Evolutionary conservation across 2,329 filamentous ascomycete species (phyloP), one percentile per base, ranked within the genome.

Genomic region (Lanzia echinophila): DNA sequence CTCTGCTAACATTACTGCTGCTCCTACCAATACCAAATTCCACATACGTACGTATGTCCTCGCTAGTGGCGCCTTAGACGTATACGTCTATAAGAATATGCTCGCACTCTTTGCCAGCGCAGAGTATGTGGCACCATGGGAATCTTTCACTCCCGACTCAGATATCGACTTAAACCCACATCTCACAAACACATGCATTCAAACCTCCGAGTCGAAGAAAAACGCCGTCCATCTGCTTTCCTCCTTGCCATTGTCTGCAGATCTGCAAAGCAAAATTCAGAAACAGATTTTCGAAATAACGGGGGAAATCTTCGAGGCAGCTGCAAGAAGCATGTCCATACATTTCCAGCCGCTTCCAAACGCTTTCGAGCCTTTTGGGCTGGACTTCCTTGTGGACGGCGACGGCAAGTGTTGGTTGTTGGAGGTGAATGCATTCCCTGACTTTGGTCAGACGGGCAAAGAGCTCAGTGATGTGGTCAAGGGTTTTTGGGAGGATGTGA

Each of bases 381-480:
- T 97, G 41, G 94, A 99, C 68, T 99, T 94, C 67, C 70, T 99
- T 64, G 84, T 96, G 10, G 88, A 90, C 64, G 76, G 68, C 0
- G 64, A 68, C 8, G 84, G 82, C 0, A 22, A 24, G 15, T 28
- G n/a, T 13, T 8, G 88, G 91, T 65, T 99, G 65, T 73, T 99
- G 54, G 94, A 99, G 73, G 81, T 95, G 32, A 99, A 99, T 73
- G 89, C 92, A 0, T 99, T 95, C 71, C 94, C 94, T 10, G 94
- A 99, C 72, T 97, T 97, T 67, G 84, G 81, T 66, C 92, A 97
- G 79, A 96, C 90, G 15, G 94, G 94, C 0, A 78, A 79, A 7
- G 85, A 87, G 54, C 71, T 95, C 60, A 82, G 78, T 66, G 79
- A 73, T 0, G 70, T 97, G 39, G 85, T 99, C 22, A 79, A 75